Evolutionary conservation across 495 filamentous ascomycete species (phyloP).

Genomic region (Umbilicaria muhlenbergii): DNA sequence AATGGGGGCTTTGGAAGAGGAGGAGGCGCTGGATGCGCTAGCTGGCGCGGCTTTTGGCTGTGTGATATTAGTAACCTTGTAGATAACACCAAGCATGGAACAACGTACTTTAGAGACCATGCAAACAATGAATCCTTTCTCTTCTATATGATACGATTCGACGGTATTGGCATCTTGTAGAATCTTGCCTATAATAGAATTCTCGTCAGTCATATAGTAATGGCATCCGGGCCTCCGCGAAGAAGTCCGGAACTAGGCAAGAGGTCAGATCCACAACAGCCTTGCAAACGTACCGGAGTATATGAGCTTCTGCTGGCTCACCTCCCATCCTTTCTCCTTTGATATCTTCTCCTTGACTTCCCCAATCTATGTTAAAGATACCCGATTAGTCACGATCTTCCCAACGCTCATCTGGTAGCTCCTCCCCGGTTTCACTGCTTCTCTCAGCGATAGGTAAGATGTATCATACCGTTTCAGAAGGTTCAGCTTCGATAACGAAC

Average conservation of each 20-base stretch:
- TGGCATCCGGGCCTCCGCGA: neutral
- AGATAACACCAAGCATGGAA: conserved; percentile 7
- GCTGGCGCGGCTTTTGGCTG: conserved; percentile 57
- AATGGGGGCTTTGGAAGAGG: conserved; percentile 40
- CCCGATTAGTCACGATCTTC: conserved; percentile 20
- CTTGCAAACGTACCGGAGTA: conserved; percentile 62
- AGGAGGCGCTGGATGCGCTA: conserved; percentile 35
- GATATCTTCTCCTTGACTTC: conserved; percentile 81
- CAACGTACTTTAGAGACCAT: conserved; percentile 78
- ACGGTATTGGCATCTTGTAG: conserved; percentile 93
- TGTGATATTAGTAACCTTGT: neutral
- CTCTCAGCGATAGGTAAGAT: neutral
- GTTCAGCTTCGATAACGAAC: conserved; percentile 87
- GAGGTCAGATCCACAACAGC: neutral
- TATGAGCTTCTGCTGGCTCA: conserved; percentile 80
- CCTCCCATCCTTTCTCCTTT: conserved; percentile 81
- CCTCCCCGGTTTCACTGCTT: neutral
- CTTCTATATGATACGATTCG: conserved; percentile 91
- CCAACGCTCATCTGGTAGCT: too few relatives aligned
- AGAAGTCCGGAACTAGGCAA: neutral
- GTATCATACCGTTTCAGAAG: conserved; percentile 69
- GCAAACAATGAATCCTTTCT: conserved; percentile 98
- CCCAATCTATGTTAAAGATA: conserved; percentile 45
- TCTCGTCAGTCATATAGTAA: conserved; percentile 1
- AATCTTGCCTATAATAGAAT: conserved; percentile 61